Evolutionary conservation across 345 rosid species (phyloP).

Genomic region (sweet orange (Citrus sinensis)): DVS_A1.0 CM039169.1:3818001-3818500

Average conservation of each 20-base stretch:
- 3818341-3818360: slow-evolving; percentile 24
- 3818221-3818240: neutral
- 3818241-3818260: neutral
- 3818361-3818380: neutral
- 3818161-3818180: no score
- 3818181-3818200: neutral
- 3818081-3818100: neutral
- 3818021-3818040: neutral
- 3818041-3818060: neutral
- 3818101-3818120: neutral
- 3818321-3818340: slow-evolving; percentile 10
- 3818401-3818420: slow-evolving; percentile 11
- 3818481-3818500: slow-evolving; percentile 9
- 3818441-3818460: slow-evolving; percentile 17
- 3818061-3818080: neutral
- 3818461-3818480: slow-evolving; percentile 16
- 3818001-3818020: neutral
- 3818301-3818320: slow-evolving; percentile 15
- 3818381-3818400: slow-evolving; percentile 30
- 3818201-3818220: neutral
- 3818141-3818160: no score
- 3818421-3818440: slow-evolving; percentile 18
- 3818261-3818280: neutral
- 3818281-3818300: neutral
- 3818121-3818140: no score